Evolutionary conservation across 306 rosid species (phyloP), one percentile per base, ranked within the genome.

Genomic region (Styphnolobium japonicum): DNA sequence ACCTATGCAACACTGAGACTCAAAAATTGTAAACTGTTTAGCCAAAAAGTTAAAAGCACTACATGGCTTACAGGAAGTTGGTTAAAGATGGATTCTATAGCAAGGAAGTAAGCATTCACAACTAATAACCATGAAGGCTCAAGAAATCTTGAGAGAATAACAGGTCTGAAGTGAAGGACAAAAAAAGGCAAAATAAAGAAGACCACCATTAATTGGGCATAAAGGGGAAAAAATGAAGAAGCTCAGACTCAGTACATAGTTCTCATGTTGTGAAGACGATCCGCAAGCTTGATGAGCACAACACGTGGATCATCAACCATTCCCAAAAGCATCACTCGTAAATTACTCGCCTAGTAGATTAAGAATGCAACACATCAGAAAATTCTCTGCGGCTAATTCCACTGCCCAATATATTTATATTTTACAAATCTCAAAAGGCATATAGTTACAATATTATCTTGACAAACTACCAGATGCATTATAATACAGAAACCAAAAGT

Each of bases 271-370:
- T 94, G 98, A 88, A 94, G 98, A 43, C 98, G 98, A 61, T 94
- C 98, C 12, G 98, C 97, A 85, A 94, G 97, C 97, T 94, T 94
- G 89, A 94, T 89, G 86, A 94, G 98, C 85, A 94, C 97, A 33
- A 91, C 92, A 49, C 98, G 97, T 53, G 97, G 98, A 87, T 94
- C 98, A 85, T 94, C 98, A 89, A 94, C 94, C 98, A 94, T 94
- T 83, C 98, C 98, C 94, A 94, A 79, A 62, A 94, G 98, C 97
- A 94, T 94, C 77, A 92, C 93, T 79, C 93, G 89, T 76, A 94
- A 85, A 82, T 87, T 91, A 84, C 94, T 89, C 71, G 98, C 98
- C 98, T 92, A 76, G 48, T 42, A 90, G 73, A 86, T 84, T 80
- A 69, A 74, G 34, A 86, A 65, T 53, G 80, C 72, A 85, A 88